phyloP scores from a whole-genome alignment of 2,329 filamentous ascomycete genomes.

The Calonectria pseudoturangicola region DNA sequence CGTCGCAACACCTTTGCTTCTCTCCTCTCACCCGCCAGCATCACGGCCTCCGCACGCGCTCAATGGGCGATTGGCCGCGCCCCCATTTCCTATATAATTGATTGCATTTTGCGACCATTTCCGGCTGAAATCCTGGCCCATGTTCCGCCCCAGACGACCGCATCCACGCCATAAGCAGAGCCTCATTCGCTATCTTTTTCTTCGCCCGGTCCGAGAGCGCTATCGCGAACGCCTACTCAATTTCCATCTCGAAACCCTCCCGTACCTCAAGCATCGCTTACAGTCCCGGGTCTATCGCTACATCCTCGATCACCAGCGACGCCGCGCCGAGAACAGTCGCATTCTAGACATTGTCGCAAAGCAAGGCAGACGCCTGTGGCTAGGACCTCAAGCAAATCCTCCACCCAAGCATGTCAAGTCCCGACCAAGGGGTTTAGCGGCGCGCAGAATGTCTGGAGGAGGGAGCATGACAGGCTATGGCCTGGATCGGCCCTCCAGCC shows the following conservation, averaged over 20 bases:
- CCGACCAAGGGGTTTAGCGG: constrained; percentile 55
- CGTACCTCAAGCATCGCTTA: constrained; percentile 80
- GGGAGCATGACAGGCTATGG: constrained; percentile 55
- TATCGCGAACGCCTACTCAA: constrained; percentile 80
- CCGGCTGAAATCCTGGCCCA: constrained; percentile 65
- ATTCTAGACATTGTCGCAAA: constrained; percentile 65
- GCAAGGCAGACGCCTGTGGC: constrained; percentile 67
- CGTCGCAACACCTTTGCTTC: constrained; percentile 23
- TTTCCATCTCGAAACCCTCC: constrained; percentile 85
- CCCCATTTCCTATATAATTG: constrained; percentile 33
- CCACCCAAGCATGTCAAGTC: constrained; percentile 58
- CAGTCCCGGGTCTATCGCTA: constrained; percentile 87
- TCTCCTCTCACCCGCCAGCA: constrained; percentile 23
- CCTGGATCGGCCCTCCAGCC: constrained; percentile 54
- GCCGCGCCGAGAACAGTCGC: constrained; percentile 68
- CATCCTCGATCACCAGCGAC: constrained; percentile 79
- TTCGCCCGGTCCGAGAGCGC: constrained; percentile 75
- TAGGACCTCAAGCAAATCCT: constrained; percentile 59
- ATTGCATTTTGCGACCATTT: constrained; percentile 24
- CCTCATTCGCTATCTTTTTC: constrained; percentile 81
- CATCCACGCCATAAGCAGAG: constrained; percentile 66
- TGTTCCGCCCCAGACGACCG: constrained; percentile 60
- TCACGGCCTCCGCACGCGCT: constrained; percentile 39
- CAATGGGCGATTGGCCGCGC: constrained; percentile 34
- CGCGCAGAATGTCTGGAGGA: constrained; percentile 56